These are phyloP conservation scores for Scytalidium lignicola DNA, from an alignment of 2,329 filamentous ascomycete genomes.

Conservation along the genomic window DNA sequence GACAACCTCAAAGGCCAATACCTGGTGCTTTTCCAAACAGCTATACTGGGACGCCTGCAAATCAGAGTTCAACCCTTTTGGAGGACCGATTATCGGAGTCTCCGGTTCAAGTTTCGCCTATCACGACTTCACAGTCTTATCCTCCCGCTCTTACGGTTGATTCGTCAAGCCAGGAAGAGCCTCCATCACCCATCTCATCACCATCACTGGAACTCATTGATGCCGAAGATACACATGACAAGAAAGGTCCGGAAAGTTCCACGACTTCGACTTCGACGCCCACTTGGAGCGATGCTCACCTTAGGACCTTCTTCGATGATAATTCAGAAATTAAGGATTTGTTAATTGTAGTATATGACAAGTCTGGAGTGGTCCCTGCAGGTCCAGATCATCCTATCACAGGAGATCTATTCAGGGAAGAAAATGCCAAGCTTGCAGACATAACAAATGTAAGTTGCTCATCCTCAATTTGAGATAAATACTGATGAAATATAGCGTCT, in stretches of 20 bases:
- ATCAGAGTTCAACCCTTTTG: slow-evolving; percentile 27
- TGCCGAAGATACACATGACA: slow-evolving; percentile 33
- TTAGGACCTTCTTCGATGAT: slow-evolving; percentile 88
- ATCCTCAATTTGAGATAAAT: neutral
- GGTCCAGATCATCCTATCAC: slow-evolving; percentile 82
- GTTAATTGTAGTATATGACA: slow-evolving; percentile 88
- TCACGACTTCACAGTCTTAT: slow-evolving; percentile 41
- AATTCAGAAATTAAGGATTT: slow-evolving; percentile 85
- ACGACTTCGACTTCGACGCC: slow-evolving; percentile 52
- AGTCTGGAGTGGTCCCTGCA: slow-evolving; percentile 73
- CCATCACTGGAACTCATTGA: slow-evolving; percentile 58
- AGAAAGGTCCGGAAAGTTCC: slow-evolving; percentile 39
- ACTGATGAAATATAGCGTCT: slow-evolving; percentile 52
- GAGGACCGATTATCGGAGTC: slow-evolving; percentile 59
- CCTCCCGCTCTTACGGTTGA: slow-evolving; percentile 66
- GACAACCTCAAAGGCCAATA: slow-evolving; percentile 22
- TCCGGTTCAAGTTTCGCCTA: slow-evolving; percentile 59
- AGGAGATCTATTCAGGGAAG: slow-evolving; percentile 74
- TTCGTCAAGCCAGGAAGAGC: slow-evolving; percentile 64
- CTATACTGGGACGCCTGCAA: slow-evolving; percentile 19
- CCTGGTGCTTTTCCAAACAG: slow-evolving; percentile 30
- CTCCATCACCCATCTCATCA: slow-evolving; percentile 57
- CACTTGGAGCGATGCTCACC: slow-evolving; percentile 80
- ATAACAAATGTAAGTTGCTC: slow-evolving; percentile 65
- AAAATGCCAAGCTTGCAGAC: slow-evolving; percentile 78